Evolutionary conservation across 306 rosid species (phyloP), one percentile per base, ranked within the genome.

Genomic region (Rosa multiflora): DNA sequence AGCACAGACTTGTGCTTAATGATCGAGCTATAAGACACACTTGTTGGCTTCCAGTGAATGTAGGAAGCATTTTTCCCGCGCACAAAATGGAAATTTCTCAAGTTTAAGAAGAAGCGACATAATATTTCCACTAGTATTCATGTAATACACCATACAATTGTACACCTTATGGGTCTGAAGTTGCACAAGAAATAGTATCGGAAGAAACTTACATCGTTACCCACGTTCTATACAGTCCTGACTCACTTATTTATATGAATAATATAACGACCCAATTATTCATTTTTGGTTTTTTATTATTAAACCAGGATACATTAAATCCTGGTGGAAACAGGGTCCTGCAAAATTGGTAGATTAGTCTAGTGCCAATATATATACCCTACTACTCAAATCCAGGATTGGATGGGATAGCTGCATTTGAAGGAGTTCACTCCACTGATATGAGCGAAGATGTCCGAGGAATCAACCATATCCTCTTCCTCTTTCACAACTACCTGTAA

Each of bases 371-470:
- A 76, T 55, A 20, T 6, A 73, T 78, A 78, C 62, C 49, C 70
- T 58, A 59, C 42, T 10, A 73, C 26, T 92, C 87, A 91, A 83
- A 90, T 91, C 99, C 97, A 93, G 26, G 99, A 91, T 58, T 91
- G 99, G 81, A 90, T 90, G 71, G 94, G 90, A 80, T 83, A 91
- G 91, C 85, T 93, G 93, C 93, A 91, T 84, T 93, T 90, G 92
- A 96, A 96, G 76, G 99, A 93, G 91, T 96, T 96, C 80, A 96
- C 99, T n/a, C 99, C 99, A 90, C 96, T 93, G 76, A 96, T 91
- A 80, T 91, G 99, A 73, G 98, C 91, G 86, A 93, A 93, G 63
- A 96, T 93, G 76, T 93, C 99, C 51, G 99, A 91, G 76, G 98
- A 93, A 86, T 96, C 98, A 86, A 89, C 93, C 98, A 96, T 86